phyloP scores from a whole-genome alignment of 176 grass and related monocot genomes.

The Stipa capillata region DNA sequence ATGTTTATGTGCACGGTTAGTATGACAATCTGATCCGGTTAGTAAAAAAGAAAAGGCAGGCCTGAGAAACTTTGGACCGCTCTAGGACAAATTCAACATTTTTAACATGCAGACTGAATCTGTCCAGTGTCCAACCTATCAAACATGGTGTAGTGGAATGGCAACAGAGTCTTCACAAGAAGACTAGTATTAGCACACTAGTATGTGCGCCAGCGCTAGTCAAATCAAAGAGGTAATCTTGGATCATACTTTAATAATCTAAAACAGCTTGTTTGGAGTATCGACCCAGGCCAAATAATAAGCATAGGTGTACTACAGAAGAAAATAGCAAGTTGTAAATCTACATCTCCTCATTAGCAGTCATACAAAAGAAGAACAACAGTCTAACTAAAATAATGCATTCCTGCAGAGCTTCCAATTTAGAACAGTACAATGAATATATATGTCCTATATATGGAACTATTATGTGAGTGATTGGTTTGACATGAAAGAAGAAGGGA shows the following conservation, averaged over 20 bases:
- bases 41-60: conserved; percentile 1
- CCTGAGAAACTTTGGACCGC: conserved; percentile 10
- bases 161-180: not conserved
- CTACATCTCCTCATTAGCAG: not conserved
- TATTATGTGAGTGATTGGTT: not conserved
- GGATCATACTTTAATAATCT: not conserved
- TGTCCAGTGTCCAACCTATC: conserved; percentile 7
- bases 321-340: not conserved
- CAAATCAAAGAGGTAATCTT: not conserved
- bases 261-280: not conserved
- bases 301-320: not conserved
- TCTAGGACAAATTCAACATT: not conserved
- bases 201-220: not conserved
- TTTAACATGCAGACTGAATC: conserved; percentile 5
- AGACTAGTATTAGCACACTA: not conserved
- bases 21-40: conserved; percentile 14
- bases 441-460: not conserved
- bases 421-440: not conserved
- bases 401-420: not conserved
- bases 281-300: not conserved
- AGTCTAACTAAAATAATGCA: not conserved
- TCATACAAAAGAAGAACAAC: not conserved
- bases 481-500: not conserved
- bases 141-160: not conserved
- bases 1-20: conserved; percentile 11